Evolutionary conservation across 2,329 filamentous ascomycete genomes (phyloP).

Genomic region (Alternaria alternata): DNA sequence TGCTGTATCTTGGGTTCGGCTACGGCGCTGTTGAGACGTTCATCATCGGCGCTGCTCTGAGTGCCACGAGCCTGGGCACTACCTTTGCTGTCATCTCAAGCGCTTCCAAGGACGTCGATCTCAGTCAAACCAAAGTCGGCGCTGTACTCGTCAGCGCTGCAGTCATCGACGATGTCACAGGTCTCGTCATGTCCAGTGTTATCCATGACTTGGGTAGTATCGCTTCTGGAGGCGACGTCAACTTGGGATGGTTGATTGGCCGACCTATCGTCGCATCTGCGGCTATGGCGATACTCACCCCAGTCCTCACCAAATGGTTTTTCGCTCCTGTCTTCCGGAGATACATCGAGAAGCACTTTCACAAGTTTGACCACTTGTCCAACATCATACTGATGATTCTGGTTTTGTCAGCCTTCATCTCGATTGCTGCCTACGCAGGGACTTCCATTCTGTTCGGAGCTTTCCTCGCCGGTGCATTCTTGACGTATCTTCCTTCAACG

Average conservation of each 20-base stretch:
- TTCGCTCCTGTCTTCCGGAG: conserved; percentile 44
- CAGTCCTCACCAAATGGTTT: conserved; percentile 43
- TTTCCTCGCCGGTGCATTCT: conserved; percentile 41
- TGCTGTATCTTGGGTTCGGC: conserved; percentile 56
- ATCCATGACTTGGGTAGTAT: conserved; percentile 35
- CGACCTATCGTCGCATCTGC: conserved; percentile 39
- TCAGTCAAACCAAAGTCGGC: conserved; percentile 55
- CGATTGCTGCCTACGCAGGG: conserved; percentile 39
- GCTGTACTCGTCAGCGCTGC: conserved; percentile 58
- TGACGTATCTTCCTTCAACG: conserved; percentile 39
- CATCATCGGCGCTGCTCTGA: conserved; percentile 42
- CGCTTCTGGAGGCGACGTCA: conserved; percentile 17
- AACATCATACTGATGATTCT: conserved; percentile 41
- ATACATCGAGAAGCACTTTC: conserved; percentile 28
- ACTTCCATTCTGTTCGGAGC: conserved; percentile 43
- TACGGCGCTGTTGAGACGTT: conserved; percentile 46
- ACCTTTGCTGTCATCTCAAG: conserved; percentile 47
- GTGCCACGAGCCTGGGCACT: conserved; percentile 40
- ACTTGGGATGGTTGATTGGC: conserved; percentile 36
- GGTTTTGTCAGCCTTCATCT: conserved; percentile 38
- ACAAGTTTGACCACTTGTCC: conserved; percentile 32
- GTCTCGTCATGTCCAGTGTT: conserved; percentile 54
- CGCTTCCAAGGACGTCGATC: conserved; percentile 47
- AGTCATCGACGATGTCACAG: conserved; percentile 58
- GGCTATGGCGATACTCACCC: conserved; percentile 31